Base-by-base conservation (phyloP, 345 rosid species). In the Salix purpurea region DNA sequence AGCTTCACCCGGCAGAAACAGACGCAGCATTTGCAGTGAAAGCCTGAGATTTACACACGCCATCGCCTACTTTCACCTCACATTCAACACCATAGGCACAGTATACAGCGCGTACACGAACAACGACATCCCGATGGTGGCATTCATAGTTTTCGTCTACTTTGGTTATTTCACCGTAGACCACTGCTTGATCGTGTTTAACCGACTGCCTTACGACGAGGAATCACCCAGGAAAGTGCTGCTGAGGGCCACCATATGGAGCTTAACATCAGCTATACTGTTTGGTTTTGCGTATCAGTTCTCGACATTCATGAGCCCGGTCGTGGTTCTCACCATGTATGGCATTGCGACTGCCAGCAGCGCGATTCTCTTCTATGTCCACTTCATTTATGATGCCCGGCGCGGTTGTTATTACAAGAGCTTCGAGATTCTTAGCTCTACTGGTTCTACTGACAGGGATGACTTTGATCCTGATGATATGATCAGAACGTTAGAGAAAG, bases 91-190 rank as follows among this genome's bases (percentile, higher is more conserved):
- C 54, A 24, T 60, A 72, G 40, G 36, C 34, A 60, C 75, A 24
- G 39, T 23, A 12, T 72, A 36, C 40, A 28, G 50, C 4, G 56
- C 54, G 2, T 61, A 24, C 12, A 40, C 40, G 54, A 16, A 60
- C 76, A 9, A 60, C 23, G 75, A 73, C 37, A 15, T 40, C n/a
- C 15, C 54, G 26, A 61, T 40, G 76, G 68, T 39, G 18, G 76
- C 15, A 4, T 73, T 73, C 5, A 16, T 60, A 26, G 8, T 15
- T 23, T 72, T 8, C 37, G 66, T 24, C 28, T 56, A 37, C 66
- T 23, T 16, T 0, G 19, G 50, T 1, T 72, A 72, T 36, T 58
- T 36, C 14, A 0, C 4, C 9, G 7, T 56, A 7, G 50, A 56
- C 50, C 18, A 32, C 46, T 72, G 75, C 19, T 2, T 56, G 3